Conservation (phyloP, 1,284 basidiomycete genomes). For the Pascua guehoae region DNA sequence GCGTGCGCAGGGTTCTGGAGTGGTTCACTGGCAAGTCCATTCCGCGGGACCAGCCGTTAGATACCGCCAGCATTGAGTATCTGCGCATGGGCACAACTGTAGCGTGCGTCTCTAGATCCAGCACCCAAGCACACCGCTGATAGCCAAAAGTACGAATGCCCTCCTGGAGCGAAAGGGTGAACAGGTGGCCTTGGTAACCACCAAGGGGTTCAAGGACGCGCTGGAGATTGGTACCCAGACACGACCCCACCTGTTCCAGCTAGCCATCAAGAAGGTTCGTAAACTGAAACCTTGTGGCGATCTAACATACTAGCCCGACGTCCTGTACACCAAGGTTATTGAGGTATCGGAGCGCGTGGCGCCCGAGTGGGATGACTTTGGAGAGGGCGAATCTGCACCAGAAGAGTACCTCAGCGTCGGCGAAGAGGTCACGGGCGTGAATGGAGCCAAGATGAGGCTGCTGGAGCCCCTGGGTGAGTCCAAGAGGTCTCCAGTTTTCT, state of each 20-base stretch:
- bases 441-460: neutral
- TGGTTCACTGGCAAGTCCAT: slow-evolving; percentile 58
- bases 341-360: slow-evolving; percentile 55
- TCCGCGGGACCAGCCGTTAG: slow-evolving; percentile 46
- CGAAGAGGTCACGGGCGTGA: neutral
- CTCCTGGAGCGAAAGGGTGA: slow-evolving; percentile 90
- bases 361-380: slow-evolving; percentile 44
- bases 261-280: slow-evolving; percentile 43
- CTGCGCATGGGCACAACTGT: slow-evolving; percentile 92
- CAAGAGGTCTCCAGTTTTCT: no score
- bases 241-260: slow-evolving; percentile 43
- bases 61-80: slow-evolving; percentile 76
- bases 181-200: slow-evolving; percentile 74
- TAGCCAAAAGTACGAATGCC: slow-evolving; percentile 66
- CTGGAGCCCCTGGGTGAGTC: neutral
- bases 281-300: no score
- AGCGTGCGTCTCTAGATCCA: slow-evolving; percentile 36
- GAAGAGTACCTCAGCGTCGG: neutral
- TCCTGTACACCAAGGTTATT: slow-evolving; percentile 53
- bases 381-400: neutral
- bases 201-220: slow-evolving; percentile 51
- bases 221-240: slow-evolving; percentile 51
- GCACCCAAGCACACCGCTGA: no score
- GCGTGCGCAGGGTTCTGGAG: slow-evolving; percentile 83
- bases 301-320: no score